Evolutionary conservation across 2,329 filamentous ascomycete species (phyloP).

Genomic region (Stenocarpella maydis): DNA sequence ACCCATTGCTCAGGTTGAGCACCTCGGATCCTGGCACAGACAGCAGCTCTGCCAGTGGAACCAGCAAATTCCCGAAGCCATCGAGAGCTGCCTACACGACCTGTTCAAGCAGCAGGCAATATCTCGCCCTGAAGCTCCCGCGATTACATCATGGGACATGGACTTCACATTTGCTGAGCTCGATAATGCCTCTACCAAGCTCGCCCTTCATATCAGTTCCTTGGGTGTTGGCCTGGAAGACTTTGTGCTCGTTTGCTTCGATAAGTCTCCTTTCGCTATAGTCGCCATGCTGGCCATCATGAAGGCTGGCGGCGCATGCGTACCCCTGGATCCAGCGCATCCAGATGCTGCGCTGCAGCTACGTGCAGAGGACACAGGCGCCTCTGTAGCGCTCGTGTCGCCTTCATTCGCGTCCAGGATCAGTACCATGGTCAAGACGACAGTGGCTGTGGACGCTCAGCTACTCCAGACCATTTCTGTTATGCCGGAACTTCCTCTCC

Average conservation of each 20-base stretch:
- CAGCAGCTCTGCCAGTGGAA: neutral
- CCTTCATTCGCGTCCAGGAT: neutral
- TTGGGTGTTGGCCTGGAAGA: conserved; percentile 32
- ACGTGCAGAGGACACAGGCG: conserved; percentile 26
- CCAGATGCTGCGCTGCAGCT: conserved; percentile 29
- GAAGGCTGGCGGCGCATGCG: conserved; percentile 39
- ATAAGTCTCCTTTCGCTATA: conserved; percentile 35
- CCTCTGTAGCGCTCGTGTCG: neutral
- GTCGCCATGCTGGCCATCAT: conserved; percentile 37
- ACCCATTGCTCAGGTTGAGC: neutral
- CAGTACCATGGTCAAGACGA: neutral
- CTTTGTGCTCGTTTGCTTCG: conserved; percentile 36
- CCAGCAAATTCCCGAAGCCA: neutral
- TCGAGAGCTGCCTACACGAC: neutral
- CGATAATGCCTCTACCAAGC: conserved; percentile 7
- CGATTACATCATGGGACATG: conserved; percentile 34
- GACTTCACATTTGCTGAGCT: conserved; percentile 31
- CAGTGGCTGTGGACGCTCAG: neutral
- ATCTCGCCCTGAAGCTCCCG: neutral
- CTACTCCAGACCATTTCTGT: neutral
- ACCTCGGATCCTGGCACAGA: neutral
- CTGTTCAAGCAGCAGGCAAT: neutral
- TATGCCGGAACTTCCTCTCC: neutral
- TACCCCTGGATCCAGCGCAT: conserved; percentile 36
- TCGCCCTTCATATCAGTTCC: conserved; percentile 28